phyloP scores from a whole-genome alignment of 768 basidiomycete genomes.

The Phlegmacium glaucopus region DNA sequence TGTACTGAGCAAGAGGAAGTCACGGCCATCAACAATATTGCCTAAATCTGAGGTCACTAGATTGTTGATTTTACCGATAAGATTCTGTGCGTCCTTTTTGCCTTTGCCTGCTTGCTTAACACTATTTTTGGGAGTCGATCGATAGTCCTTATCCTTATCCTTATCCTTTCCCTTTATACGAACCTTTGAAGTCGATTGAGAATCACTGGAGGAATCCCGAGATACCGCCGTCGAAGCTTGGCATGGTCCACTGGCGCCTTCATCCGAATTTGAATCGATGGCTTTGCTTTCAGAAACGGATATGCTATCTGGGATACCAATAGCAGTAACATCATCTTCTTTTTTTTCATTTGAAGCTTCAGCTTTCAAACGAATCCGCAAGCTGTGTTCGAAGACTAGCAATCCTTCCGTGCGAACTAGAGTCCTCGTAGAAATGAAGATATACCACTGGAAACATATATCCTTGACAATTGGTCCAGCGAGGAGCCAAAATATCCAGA shows the following conservation, averaged over 20 bases:
- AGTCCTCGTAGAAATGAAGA: constrained; percentile 44
- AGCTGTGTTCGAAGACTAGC: no score
- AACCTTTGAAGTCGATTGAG: background rate
- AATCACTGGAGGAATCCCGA: background rate
- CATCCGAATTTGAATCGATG: no score
- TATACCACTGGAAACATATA: constrained; percentile 53
- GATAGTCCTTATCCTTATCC: no score
- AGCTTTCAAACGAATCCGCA: no score
- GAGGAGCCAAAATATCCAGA: constrained; percentile 59
- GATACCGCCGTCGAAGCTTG: background rate
- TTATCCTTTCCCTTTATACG: background rate
- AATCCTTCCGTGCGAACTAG: no score
- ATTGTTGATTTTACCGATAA: constrained; percentile 74
- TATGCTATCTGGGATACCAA: constrained; percentile 46
- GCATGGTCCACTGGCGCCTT: background rate
- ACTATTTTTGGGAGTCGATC: background rate
- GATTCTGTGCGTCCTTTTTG: constrained; percentile 34
- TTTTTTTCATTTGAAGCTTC: no score
- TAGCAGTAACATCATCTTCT: constrained; percentile 38
- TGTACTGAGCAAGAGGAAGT: background rate
- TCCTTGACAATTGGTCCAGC: constrained; percentile 43
- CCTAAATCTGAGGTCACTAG: no score
- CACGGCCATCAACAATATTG: background rate
- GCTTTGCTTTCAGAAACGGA: constrained; percentile 54
- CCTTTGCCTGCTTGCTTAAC: no score